Evolutionary conservation across 441 rosid genomes (phyloP).

Genomic region (Bocquillonia castaneifolia): DNA sequence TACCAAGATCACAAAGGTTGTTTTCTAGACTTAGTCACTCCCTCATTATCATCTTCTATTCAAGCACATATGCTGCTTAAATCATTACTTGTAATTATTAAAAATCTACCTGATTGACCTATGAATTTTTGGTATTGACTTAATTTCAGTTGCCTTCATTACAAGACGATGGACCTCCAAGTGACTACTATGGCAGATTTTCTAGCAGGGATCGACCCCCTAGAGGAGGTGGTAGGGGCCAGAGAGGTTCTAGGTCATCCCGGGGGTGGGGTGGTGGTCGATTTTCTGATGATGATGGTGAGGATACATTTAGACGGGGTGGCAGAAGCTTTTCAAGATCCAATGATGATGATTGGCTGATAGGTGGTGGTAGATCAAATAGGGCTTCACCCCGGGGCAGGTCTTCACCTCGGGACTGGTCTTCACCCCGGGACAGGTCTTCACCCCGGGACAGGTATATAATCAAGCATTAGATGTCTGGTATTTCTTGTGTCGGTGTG

Average conservation of each 20-base stretch:
- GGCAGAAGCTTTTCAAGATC: conserved; percentile 53
- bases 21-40: conserved; percentile 9
- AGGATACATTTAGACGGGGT: conserved; percentile 39
- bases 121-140: not conserved
- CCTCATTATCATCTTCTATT: not conserved
- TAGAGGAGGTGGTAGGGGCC: conserved; percentile 45
- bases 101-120: not conserved
- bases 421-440: conserved; percentile 60
- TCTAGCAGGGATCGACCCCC: conserved; percentile 60
- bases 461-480: too few species aligned
- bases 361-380: conserved; percentile 60
- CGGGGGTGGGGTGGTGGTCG: conserved; percentile 57
- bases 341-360: conserved; percentile 69
- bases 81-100: not conserved
- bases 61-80: conserved; percentile 2
- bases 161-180: conserved; percentile 87
- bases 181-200: conserved; percentile 80
- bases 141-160: conserved; percentile 68
- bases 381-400: conserved; percentile 48
- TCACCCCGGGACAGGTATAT: conserved; percentile 58
- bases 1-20: conserved; percentile 72
- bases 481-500: too few species aligned
- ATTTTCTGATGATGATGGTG: conserved; percentile 42
- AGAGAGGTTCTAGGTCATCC: conserved; percentile 48
- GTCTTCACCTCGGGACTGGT: conserved; percentile 35